Conservation (phyloP, 2,329 filamentous ascomycete genomes). For the Fusarium armeniacum region DNA sequence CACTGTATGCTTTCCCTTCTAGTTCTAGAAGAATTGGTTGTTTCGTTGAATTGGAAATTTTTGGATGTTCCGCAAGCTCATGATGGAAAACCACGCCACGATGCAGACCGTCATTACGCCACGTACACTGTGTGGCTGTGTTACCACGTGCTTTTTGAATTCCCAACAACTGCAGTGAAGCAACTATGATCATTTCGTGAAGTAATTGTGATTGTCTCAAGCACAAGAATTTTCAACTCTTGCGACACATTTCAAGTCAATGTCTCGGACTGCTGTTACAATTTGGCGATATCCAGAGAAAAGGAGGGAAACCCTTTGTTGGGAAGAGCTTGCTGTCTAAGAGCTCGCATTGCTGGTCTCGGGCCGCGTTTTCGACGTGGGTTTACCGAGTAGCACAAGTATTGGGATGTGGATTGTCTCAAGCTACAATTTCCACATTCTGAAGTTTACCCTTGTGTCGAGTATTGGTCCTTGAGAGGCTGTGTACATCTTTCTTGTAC, state of each 20-base stretch:
- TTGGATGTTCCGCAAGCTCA: constrained; percentile 22
- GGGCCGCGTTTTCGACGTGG: constrained; percentile 15
- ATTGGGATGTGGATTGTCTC: constrained; percentile 24
- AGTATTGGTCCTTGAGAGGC: not conserved
- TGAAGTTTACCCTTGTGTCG: not conserved
- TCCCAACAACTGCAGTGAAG: not conserved
- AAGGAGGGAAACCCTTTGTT: not conserved
- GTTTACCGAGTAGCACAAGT: constrained; percentile 23
- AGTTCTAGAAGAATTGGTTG: constrained; percentile 10
- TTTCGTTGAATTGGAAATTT: constrained; percentile 35
- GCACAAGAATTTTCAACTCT: not conserved
- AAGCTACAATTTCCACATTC: constrained; percentile 25
- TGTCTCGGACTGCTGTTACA: constrained; percentile 1
- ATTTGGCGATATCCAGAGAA: not conserved
- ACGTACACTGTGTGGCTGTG: constrained; percentile 4
- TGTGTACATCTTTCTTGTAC: not conserved
- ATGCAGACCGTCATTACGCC: constrained; percentile 1
- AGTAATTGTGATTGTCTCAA: not conserved
- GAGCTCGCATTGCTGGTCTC: constrained; percentile 20
- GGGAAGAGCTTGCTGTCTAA: constrained; percentile 2
- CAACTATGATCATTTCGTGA: not conserved
- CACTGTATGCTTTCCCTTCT: constrained; percentile 17
- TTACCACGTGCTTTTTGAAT: constrained; percentile 31
- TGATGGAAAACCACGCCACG: constrained; percentile 49
- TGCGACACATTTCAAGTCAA: constrained; percentile 18